Evolutionary conservation across 2,329 filamentous ascomycete species (phyloP).

Genomic region (Pseudocercospora vitis): DNA sequence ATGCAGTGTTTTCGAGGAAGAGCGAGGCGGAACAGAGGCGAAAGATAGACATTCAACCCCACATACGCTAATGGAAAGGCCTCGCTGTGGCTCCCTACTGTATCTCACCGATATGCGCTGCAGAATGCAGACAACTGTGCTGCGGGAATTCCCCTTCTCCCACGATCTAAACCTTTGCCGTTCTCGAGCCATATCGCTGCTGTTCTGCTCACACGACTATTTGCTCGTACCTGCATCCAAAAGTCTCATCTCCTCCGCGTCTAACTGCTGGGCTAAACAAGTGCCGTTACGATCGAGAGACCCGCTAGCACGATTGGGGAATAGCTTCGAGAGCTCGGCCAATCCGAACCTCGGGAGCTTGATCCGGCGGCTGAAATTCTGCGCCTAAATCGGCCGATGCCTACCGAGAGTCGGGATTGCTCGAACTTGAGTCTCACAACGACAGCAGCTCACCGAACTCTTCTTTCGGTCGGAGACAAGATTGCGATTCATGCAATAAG

Average conservation of each 20-base stretch:
- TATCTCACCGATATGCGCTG: background rate
- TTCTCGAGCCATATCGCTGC: background rate
- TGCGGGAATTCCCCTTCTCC: background rate
- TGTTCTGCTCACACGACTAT: background rate
- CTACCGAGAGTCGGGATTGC: background rate
- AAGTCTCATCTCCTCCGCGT: background rate
- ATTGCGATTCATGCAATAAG: background rate
- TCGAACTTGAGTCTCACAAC: background rate
- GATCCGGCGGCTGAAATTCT: conserved; percentile 1
- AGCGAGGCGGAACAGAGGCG: background rate
- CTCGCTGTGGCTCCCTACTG: no score
- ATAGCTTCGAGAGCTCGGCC: background rate
- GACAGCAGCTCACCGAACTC: background rate
- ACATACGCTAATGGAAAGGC: conserved; percentile 1
- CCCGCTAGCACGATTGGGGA: background rate
- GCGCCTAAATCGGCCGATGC: background rate
- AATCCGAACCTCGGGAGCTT: background rate
- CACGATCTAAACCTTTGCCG: background rate
- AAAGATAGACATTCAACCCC: background rate
- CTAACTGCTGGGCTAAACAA: background rate
- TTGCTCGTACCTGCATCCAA: conserved; percentile 1
- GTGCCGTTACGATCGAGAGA: background rate
- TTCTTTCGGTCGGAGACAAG: no score
- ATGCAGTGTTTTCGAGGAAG: background rate
- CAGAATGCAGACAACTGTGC: background rate